Evolutionary conservation across 495 filamentous ascomycete species (phyloP), one percentile per base, ranked within the genome.

Genomic region (Lentithecium fluviatile): DNA sequence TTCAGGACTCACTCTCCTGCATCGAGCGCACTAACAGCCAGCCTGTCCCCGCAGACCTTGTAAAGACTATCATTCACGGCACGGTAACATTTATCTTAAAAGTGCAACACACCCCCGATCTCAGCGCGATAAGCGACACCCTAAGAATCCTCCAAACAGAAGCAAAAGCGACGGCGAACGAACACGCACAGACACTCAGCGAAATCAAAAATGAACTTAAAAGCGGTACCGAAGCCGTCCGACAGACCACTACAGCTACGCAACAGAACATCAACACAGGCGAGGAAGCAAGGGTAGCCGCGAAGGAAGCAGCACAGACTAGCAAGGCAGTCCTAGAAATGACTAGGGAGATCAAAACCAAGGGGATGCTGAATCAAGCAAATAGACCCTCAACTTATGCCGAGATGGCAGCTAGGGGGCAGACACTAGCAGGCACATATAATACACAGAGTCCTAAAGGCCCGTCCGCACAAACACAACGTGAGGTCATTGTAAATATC

Each of bases 21-120:
- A 56, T 56, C 42, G 53, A 56, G n/a, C 53, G 53, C 40, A 56
- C 53, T 21, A 56, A 46, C 37, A 56, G 40, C 53, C 53, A 56
- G 53, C 23, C 53, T 24, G 21, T 56, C 19, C 53, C 53, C 6
- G 53, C 53, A 46, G 53, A 56, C 19, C 53, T 32, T 10, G 29
- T 32, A 3, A 10, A 10, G 29, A 10, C 3, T 32, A 40, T 54
- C 34, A 40, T 54, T 23, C 29, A 42, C 32, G 51, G 49, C 49
- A 34, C 49, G n/a, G 2, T 52, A n/a, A 52, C 49, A 36, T 52
- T 49, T 15, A 23, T 49, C 46, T 19, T 49, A 15, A 49, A 49
- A 23, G 15, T 49, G 12, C 46, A 25, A 24, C 46, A 49, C 46
- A 25, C 46, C 46, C 46, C 46, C 15, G 23, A 49, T 49, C 46